Percentiles rank a stretch among this genome's conserved stretches.
These are phyloP conservation scores for Aegilops sharonensis DNA, from an alignment of 176 grass and related monocot species.

Conservation along the genomic window DNA sequence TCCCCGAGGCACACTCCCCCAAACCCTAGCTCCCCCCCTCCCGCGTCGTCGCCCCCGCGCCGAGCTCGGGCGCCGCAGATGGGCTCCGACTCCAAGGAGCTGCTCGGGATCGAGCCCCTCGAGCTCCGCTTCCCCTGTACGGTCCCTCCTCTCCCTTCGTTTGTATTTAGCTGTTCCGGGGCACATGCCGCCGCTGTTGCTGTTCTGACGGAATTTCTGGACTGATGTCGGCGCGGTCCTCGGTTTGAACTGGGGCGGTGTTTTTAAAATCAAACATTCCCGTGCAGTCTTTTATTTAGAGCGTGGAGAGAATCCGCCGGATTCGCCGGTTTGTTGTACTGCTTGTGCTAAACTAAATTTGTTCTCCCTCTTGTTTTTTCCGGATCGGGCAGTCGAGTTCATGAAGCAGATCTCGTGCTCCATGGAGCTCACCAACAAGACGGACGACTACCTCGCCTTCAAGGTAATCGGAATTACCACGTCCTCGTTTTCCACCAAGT, in stretches of 20 bases:
- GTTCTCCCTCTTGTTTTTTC: background rate
- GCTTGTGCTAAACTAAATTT: conserved; percentile 2
- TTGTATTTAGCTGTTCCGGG: background rate
- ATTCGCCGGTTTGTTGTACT: background rate
- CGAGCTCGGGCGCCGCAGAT: conserved; percentile 18
- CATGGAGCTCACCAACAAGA: conserved; percentile 69
- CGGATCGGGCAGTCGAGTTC: conserved; percentile 55
- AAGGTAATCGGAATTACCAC: conserved; percentile 49
- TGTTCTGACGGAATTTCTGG: background rate
- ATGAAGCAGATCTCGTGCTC: conserved; percentile 96
- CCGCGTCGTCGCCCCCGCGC: background rate
- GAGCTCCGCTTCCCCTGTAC: conserved; percentile 77
- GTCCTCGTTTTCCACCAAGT: background rate
- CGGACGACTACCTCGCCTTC: conserved; percentile 70
- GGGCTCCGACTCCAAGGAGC: conserved; percentile 44
- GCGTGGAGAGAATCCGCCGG: background rate
- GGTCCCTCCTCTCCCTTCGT: background rate
- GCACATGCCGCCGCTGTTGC: background rate
- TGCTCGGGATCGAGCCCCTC: conserved; percentile 71
- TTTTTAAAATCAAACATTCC: background rate
- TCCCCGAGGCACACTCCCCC: background rate
- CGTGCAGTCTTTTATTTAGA: background rate
- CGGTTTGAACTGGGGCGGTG: background rate
- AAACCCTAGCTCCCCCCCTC: conserved; percentile 32
- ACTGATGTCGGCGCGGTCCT: conserved; percentile 3